Evolutionary conservation across 2,329 filamentous ascomycete genomes (phyloP), one percentile per base, ranked within the genome.

Genomic region (Pyrenophora tritici-repentis): DNA sequence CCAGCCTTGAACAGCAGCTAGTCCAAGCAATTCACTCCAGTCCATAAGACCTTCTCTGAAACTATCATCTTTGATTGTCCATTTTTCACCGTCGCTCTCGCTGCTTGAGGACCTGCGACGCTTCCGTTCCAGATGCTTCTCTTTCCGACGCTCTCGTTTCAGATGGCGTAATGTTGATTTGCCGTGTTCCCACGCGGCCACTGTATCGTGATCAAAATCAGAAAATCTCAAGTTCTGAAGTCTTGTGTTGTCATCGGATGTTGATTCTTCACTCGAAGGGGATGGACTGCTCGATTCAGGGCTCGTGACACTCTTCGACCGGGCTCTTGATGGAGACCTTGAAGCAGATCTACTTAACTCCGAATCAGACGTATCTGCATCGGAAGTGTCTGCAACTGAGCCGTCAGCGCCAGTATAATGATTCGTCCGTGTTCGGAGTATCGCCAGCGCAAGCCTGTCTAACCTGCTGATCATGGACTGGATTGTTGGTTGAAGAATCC

Each of bases 11-110:
- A 95, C 75, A 0, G 89, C 82, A 2, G 93, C 93, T 1, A 91
- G 80, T 0, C 89, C 89, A 22, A 97, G 75, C 1, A 97, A 83
- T 59, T 96, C 90, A 59, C 86, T 88, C 93, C 93, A 97, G 74
- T 95, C 89, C 17, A 72, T 59, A 6, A 71, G 55, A 12, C 64
- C 59, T 29, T 49, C 50, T 33, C 62, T 54, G 16, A 22, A 33
- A 18, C 44, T 45, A 37, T 52, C 39, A 36, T 63, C 56, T 18
- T 53, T 53, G 10, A 35, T 50, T 18, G 24, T 59, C 12, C 56
- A 59, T 14, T 37, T 26, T 17, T 52, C 49, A 2, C 61, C 52
- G 17, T 42, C 54, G 7, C 46, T 47, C 18, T 40, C 22, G 6
- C 42, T 55, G 29, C 48, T 58, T 29, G 26, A 50, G 12, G 62